Percentiles rank a stretch among this genome's conserved stretches.
These are phyloP conservation scores for Chalciporus chontae DNA, from an alignment of 768 basidiomycete species.

Conservation along the genomic window DNA sequence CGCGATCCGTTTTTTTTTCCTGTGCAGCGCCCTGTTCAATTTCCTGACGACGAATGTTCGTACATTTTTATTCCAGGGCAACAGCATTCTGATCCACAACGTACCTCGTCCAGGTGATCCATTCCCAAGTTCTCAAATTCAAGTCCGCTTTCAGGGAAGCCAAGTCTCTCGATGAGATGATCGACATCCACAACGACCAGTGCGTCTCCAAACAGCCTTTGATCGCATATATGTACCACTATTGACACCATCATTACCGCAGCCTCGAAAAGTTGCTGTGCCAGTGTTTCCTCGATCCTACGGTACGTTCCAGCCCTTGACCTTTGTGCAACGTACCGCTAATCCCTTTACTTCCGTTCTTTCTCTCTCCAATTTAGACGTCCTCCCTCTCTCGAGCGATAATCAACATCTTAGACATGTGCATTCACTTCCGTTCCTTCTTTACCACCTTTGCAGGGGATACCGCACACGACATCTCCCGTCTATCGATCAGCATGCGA, in stretches of 20 bases:
- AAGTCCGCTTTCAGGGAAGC: conserved; percentile 51
- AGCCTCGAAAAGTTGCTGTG: conserved; percentile 60
- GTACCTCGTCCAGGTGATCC: conserved; percentile 52
- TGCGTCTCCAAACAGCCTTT: conserved; percentile 35
- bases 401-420: conserved; percentile 69
- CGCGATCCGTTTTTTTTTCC: neutral
- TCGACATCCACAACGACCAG: conserved; percentile 66
- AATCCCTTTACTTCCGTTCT: neutral
- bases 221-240: neutral
- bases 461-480: conserved; percentile 53
- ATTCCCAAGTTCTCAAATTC: conserved; percentile 58
- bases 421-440: conserved; percentile 62
- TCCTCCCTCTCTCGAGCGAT: conserved; percentile 62
- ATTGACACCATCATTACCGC: conserved; percentile 1
- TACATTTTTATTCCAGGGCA: neutral
- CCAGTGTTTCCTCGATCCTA: conserved; percentile 60
- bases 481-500: conserved; percentile 48
- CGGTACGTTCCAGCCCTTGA: conserved; percentile 40
- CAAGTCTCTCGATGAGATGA: conserved; percentile 74
- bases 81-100: neutral
- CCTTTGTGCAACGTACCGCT: neutral
- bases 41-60: conserved; percentile 73
- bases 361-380: conserved; percentile 48
- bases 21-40: conserved; percentile 54
- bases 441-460: conserved; percentile 61